These are phyloP conservation scores for Botrytis hyacinthi DNA, from an alignment of 2,329 filamentous ascomycete genomes.

Conservation along the genomic window DNA sequence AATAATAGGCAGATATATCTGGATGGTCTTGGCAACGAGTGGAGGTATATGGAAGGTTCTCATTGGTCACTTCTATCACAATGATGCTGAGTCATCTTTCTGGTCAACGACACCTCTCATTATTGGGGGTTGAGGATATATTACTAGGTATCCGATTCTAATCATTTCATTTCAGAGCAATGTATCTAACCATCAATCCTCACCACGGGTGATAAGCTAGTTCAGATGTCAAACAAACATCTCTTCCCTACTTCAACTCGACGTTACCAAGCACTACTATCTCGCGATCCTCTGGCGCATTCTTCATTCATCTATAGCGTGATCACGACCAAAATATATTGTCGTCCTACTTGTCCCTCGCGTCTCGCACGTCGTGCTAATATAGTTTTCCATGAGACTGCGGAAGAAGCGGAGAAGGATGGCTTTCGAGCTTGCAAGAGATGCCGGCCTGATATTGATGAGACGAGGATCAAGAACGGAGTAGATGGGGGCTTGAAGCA, in stretches of 20 bases:
- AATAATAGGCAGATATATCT: not conserved
- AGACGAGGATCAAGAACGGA: no score
- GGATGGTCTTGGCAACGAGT: not conserved
- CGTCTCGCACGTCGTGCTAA: constrained; percentile 61
- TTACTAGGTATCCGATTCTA: not conserved
- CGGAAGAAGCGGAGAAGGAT: not conserved
- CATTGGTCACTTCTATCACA: constrained; percentile 18
- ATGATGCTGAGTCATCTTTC: not conserved
- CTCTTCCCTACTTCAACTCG: not conserved
- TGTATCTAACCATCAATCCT: accelerated
- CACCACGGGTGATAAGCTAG: not conserved
- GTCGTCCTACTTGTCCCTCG: constrained; percentile 59
- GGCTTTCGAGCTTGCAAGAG: constrained; percentile 6
- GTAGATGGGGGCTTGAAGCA: no score
- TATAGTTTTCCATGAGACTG: constrained; percentile 51
- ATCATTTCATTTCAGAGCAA: accelerated
- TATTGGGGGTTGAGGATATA: not conserved
- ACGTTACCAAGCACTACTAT: constrained; percentile 27
- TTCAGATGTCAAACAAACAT: not conserved
- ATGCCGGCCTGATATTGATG: constrained; percentile 7
- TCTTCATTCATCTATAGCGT: constrained; percentile 50
- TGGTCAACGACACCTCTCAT: not conserved
- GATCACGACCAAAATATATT: constrained; percentile 52
- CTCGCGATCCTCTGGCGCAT: constrained; percentile 42
- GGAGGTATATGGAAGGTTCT: not conserved